Percentiles rank a stretch among this genome's conserved stretches.
Conservation (phyloP, 108 stramenopile genomes). For the Pseudonitzschia delicatissima region DNA sequence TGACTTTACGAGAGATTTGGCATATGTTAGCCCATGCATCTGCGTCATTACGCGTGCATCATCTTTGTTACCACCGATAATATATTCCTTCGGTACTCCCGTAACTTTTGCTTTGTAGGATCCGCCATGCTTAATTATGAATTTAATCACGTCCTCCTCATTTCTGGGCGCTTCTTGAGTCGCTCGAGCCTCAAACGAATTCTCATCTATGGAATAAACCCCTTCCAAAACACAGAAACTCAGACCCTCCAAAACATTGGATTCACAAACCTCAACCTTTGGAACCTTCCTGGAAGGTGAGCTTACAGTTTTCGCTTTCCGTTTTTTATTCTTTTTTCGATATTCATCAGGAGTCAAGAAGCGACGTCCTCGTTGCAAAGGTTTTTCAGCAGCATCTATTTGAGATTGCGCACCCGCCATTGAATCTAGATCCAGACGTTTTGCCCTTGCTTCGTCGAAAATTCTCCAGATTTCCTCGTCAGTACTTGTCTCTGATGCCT, state of each 20-base stretch:
- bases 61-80: slow-evolving; percentile 37
- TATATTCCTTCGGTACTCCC: slow-evolving; percentile 16
- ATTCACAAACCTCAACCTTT: slow-evolving; percentile 5
- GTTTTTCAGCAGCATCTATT: not conserved
- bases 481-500: slow-evolving; percentile 39
- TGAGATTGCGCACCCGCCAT: slow-evolving; percentile 1
- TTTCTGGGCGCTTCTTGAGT: slow-evolving; percentile 45
- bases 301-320: slow-evolving; percentile 23
- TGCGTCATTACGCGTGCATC: slow-evolving; percentile 40
- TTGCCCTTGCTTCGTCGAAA: slow-evolving; percentile 35
- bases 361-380: slow-evolving; percentile 5
- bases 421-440: slow-evolving; percentile 26
- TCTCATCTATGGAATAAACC: slow-evolving; percentile 47
- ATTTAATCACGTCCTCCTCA: slow-evolving; percentile 56
- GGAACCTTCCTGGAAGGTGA: slow-evolving; percentile 32
- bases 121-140: slow-evolving; percentile 67
- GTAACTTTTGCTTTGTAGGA: slow-evolving; percentile 31
- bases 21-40: slow-evolving; percentile 31
- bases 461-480: slow-evolving; percentile 39
- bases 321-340: slow-evolving; percentile 33
- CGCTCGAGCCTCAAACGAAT: slow-evolving; percentile 51
- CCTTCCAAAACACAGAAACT: slow-evolving; percentile 70
- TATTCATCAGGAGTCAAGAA: slow-evolving; percentile 72
- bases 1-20: slow-evolving; percentile 6
- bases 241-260: slow-evolving; percentile 42